These are phyloP conservation scores for Rhododendron griersonianum DNA, from an alignment of 148 eudicot species.

Conservation along the genomic window DNA sequence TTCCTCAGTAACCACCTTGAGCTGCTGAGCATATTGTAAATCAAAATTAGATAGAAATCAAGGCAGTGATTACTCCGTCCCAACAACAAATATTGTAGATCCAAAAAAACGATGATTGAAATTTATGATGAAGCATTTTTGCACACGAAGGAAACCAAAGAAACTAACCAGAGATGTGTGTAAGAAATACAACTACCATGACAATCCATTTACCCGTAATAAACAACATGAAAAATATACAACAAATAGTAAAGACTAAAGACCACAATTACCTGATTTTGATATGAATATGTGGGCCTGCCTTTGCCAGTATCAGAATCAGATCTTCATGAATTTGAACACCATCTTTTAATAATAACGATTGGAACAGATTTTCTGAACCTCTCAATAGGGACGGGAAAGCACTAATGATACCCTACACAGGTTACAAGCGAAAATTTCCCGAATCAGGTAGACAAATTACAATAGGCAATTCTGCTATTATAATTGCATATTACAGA, in stretches of 20 bases:
- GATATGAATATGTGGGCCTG: constrained; percentile 45
- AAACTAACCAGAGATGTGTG: background rate
- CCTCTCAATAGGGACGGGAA: constrained; percentile 77
- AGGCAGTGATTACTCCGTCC: constrained; percentile 4
- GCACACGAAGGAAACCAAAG: background rate
- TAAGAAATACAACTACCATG: background rate
- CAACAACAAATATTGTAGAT: background rate
- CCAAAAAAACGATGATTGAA: background rate
- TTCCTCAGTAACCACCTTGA: background rate
- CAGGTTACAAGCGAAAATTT: background rate
- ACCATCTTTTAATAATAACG: constrained; percentile 41
- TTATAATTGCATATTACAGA: background rate
- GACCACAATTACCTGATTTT: constrained; percentile 47
- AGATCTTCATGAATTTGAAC: constrained; percentile 45
- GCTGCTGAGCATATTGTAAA: background rate
- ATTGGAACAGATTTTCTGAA: constrained; percentile 49
- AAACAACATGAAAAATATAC: background rate
- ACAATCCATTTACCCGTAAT: background rate
- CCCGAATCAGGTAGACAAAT: background rate
- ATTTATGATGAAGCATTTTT: background rate
- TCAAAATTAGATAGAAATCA: background rate
- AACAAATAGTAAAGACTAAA: background rate
- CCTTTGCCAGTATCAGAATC: constrained; percentile 55
- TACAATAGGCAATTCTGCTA: background rate
- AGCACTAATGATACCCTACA: constrained; percentile 51